phyloP scores from a whole-genome alignment of 2,329 filamentous ascomycete genomes.

The Calonectria leucothoes region DNA sequence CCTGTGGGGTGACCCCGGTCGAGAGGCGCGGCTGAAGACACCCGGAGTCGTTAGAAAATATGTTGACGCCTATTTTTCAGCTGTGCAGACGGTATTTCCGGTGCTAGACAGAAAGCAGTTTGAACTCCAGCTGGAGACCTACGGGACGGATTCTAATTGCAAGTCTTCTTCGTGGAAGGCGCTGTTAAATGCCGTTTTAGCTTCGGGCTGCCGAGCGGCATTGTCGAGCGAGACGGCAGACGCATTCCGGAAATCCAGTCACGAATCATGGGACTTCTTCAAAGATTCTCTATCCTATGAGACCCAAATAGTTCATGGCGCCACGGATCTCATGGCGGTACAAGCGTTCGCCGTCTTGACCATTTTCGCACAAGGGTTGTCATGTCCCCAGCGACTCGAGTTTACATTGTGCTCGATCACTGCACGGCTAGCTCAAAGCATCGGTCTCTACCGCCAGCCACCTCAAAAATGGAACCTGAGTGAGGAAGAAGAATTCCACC shows the following conservation, averaged over 20 bases:
- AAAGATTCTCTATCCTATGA: neutral
- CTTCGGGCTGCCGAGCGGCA: constrained; percentile 12
- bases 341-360: constrained; percentile 14
- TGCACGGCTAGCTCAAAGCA: neutral
- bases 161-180: neutral
- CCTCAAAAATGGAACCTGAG: neutral
- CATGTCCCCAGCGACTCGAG: constrained; percentile 14
- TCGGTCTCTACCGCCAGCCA: neutral
- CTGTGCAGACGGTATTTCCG: neutral
- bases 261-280: constrained; percentile 8
- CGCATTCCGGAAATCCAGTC: neutral
- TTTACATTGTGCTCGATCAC: constrained; percentile 1
- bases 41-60: neutral
- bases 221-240: constrained; percentile 6
- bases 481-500: neutral
- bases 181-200: constrained; percentile 6
- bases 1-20: neutral
- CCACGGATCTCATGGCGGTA: constrained; percentile 3
- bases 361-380: constrained; percentile 16
- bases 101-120: neutral
- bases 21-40: neutral
- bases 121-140: neutral
- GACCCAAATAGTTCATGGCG: neutral
- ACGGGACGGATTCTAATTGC: neutral
- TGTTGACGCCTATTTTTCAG: neutral